Percentiles rank a stretch among this genome's conserved stretches.
phyloP scores from a whole-genome alignment of 2,329 filamentous ascomycete species.

The Boeremia lycopersici region DNA sequence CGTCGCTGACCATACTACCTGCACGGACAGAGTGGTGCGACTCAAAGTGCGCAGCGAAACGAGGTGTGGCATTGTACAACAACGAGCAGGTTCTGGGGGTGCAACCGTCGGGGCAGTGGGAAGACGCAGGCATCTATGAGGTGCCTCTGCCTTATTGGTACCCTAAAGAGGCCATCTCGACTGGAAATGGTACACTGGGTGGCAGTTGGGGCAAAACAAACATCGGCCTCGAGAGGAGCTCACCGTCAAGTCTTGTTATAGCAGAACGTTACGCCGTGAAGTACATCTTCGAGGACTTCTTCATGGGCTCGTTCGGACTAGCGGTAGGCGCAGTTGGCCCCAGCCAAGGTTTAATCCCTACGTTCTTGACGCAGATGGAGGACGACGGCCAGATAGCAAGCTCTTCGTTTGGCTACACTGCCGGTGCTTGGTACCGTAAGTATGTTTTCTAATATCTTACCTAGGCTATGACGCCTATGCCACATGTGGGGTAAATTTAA shows the following conservation, averaged over 20 bases:
- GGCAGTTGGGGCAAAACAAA: conserved; percentile 31
- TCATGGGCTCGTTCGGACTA: conserved; percentile 42
- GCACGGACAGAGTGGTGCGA: conserved; percentile 35
- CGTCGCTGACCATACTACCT: conserved; percentile 33
- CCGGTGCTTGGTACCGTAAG: conserved; percentile 46
- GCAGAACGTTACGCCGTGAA: conserved; percentile 26
- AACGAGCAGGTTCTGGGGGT: conserved; percentile 29
- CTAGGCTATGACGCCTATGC: no score
- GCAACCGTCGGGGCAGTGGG: conserved; percentile 26
- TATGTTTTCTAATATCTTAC: conserved; percentile 3
- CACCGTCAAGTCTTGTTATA: conserved; percentile 19
- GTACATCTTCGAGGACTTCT: conserved; percentile 30
- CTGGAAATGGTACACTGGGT: conserved; percentile 5
- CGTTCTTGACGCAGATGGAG: conserved; percentile 33
- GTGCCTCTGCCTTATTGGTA: conserved; percentile 30
- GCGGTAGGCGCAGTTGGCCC: conserved; percentile 18
- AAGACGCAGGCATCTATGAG: conserved; percentile 16
- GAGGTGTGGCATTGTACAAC: conserved; percentile 33
- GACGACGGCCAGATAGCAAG: conserved; percentile 23
- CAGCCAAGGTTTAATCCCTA: conserved; percentile 9
- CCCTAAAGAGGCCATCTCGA: conserved; percentile 3
- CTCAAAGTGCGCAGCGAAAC: conserved; percentile 32
- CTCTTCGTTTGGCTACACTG: conserved; percentile 42
- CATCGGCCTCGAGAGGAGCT: conserved; percentile 36
- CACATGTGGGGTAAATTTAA: no score